A percentile compares a stretch with the other conserved stretches of the same genome.
Evolutionary conservation across 2,329 filamentous ascomycete genomes (phyloP).

Genomic region (Aspergillus niger): DNA sequence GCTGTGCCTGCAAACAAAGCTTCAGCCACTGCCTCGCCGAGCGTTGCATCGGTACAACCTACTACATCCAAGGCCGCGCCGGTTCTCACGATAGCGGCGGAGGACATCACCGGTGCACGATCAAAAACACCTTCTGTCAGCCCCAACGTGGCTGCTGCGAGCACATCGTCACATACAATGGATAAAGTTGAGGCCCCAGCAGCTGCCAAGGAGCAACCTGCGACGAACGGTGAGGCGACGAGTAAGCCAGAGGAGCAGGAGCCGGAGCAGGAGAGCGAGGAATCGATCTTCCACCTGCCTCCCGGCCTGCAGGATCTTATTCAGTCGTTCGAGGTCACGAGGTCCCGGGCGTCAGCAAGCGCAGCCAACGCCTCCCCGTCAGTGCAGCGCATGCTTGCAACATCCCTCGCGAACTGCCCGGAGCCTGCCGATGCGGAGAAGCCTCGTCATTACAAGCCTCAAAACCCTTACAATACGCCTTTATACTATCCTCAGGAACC

Average conservation of each 20-base stretch:
- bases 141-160: conserved; percentile 47
- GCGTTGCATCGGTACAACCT: conserved; percentile 52
- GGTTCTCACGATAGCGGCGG: conserved; percentile 41
- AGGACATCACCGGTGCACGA: conserved; percentile 42
- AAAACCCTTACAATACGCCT: conserved; percentile 74
- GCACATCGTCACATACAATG: conserved; percentile 44
- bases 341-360: conserved; percentile 60
- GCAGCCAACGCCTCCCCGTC: conserved; percentile 61
- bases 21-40: conserved; percentile 62
- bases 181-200: conserved; percentile 48
- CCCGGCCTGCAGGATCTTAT: conserved; percentile 85
- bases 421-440: conserved; percentile 78
- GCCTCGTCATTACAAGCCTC: conserved; percentile 80
- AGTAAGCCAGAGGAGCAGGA: conserved; percentile 51
- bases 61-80: conserved; percentile 44
- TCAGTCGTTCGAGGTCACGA: conserved; percentile 84
- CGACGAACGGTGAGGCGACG: conserved; percentile 51
- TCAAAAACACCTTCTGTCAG: conserved; percentile 57
- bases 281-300: conserved; percentile 91
- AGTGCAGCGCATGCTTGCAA: conserved; percentile 72
- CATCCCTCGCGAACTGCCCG: conserved; percentile 72
- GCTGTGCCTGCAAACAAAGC: conserved; percentile 54
- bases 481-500: conserved; percentile 90
- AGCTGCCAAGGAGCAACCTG: conserved; percentile 41
- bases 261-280: conserved; percentile 54